These are phyloP conservation scores for Plicaturopsis crispa DNA, from an alignment of 768 basidiomycete species.

Conservation along the genomic window DNA sequence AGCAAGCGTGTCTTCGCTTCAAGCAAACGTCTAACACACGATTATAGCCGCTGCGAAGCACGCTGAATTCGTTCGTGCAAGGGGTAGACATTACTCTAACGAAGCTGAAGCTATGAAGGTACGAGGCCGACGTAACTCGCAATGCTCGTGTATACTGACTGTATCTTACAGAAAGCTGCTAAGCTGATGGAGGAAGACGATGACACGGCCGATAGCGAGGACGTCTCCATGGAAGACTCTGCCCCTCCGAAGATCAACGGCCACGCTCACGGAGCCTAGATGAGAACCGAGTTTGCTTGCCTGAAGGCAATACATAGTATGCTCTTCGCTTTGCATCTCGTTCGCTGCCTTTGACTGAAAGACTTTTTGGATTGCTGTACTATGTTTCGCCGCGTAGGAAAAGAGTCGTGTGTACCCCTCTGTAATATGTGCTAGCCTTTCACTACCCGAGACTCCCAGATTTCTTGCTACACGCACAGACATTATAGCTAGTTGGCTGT, in stretches of 20 bases:
- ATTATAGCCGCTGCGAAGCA: conserved; percentile 70
- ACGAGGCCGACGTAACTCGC: conserved; percentile 8
- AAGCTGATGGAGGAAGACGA: conserved; percentile 60
- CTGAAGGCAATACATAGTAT: too few species aligned
- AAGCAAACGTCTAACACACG: not conserved
- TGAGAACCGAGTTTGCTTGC: too few species aligned
- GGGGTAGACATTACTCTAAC: conserved; percentile 83
- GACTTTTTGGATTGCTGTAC: too few species aligned
- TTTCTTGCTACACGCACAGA: too few species aligned
- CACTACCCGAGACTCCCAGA: too few species aligned
- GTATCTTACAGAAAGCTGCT: conserved; percentile 46
- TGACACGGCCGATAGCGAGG: conserved; percentile 26
- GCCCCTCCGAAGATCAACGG: conserved; percentile 13
- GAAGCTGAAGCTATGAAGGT: conserved; percentile 94
- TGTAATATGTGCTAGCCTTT: too few species aligned
- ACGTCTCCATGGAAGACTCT: conserved; percentile 18
- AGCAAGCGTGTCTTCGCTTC: conserved; percentile 12
- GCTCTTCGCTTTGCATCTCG: too few species aligned
- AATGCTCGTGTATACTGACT: conserved; percentile 5
- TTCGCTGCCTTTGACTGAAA: too few species aligned
- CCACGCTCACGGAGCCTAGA: not conserved
- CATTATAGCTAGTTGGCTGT: too few species aligned
- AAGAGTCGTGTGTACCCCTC: too few species aligned
- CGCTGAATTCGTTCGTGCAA: conserved; percentile 71
- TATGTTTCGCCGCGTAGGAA: too few species aligned